Evolutionary conservation across 495 filamentous ascomycete species (phyloP), one percentile per base, ranked within the genome.

Genomic region (Pseudomonodictys pantanalensis): DNA sequence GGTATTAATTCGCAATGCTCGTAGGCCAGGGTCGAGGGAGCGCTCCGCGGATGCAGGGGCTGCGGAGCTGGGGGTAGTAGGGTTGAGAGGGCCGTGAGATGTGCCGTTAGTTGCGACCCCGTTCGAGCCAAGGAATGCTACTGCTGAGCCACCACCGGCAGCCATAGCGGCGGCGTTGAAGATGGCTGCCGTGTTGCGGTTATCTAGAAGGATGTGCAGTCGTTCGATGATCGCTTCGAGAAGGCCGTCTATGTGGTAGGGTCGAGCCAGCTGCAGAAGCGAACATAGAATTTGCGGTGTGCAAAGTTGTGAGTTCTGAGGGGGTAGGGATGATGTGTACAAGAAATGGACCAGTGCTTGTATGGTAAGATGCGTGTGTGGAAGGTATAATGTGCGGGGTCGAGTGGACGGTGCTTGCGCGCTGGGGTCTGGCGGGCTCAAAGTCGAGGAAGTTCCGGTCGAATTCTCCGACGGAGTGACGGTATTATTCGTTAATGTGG

Each of bases 101-200:
- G 17, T 46, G 2, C 60, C 60, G 18, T 57, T 52, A 18, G 45
- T 12, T 1, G 24, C 24, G 23, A 45, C 58, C 23, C 42, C 45
- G 39, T 50, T 48, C 10, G 51, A 52, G 12, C 67, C 60, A 0
- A 65, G 44, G 58, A 74, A 75, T 10, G 65, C 60, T 15, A 73
- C 69, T 51, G 87, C 88, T 1, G 89, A 79, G 1, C 95, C 93
- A 24, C 92, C 91, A 0, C 95, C 93, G 7, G 95, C 95, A 2
- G 92, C 95, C 93, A 97, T 97, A 45, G 93, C 93, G 0, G 92
- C 91, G 0, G 95, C 93, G 63, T 98, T 98, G 81, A 97, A 98
- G 12, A 97, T 90, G 15, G 95, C 93, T 0, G 93, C 95, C 0
- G 93, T 92, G 68, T 97, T 98, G 46, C 91, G 81, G 11, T 86